Evolutionary conservation across 257 asterid species (phyloP), one percentile per base, ranked within the genome.

Genomic region (Cordia subcordata): DNA sequence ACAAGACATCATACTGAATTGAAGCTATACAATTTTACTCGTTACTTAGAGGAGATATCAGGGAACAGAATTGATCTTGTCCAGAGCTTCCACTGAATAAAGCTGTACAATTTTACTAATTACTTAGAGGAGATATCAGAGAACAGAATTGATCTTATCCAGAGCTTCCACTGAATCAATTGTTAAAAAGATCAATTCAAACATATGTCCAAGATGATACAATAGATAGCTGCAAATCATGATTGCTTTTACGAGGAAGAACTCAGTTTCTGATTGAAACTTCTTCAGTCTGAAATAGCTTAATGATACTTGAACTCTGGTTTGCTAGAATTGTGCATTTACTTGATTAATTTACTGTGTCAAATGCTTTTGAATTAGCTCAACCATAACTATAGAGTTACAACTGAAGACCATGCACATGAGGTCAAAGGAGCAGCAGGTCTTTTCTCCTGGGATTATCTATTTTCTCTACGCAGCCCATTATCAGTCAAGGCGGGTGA

Each of bases 401-500:
- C 91, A 11, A 81, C 89, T 11, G 96, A 89, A 75, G 99, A 86
- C 74, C 97, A 89, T 64, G 95, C 94, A 13, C 80, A 85, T 10
- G 99, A 89, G 81, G 90, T 86, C 45, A 73, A 74, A 78, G 96
- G 97, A 57, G 61, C 98, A 52, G 96, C 96, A 0, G 95, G 97
- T 39, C 96, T 93, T 50, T 93, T 89, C 85, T 82, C 97, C 5
- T 81, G 99, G 99, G 99, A 89, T 64, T 74, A 57, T 79, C 75
- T 88, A 11, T 81, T 84, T 72, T 87, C 88, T 53, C 53, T 92
- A 57, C 79, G 91, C 67, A 92, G 92, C 74, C 99, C 96, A 0
- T 65, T 84, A 39, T 61, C 83, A 21, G 87, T 81, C 78, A 84
- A 86, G 75, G 88, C 94, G 35, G 97, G 97, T 13, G 91, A 88